Conservation (phyloP, 768 basidiomycete species). For the Mycena rosella region DNA sequence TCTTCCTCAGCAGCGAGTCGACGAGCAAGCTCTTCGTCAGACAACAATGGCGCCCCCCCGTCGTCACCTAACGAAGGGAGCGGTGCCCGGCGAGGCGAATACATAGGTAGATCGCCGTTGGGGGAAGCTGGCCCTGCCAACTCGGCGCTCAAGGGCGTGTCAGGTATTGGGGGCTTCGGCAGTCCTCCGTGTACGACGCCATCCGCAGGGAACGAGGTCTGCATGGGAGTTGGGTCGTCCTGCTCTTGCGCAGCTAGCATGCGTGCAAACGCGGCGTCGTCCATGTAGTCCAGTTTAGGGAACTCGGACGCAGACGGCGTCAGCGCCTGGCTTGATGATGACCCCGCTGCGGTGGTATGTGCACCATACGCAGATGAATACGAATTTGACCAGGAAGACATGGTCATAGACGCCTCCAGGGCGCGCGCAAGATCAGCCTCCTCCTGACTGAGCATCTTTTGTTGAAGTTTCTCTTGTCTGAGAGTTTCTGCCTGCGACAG, state of each 20-base stretch:
- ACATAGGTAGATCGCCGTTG: conserved; percentile 14
- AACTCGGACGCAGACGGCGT: conserved; percentile 9
- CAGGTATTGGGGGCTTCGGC: neutral
- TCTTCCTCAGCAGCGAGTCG: conserved; percentile 39
- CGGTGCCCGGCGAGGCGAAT: conserved; percentile 12
- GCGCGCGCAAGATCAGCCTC: conserved; percentile 78
- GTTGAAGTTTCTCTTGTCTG: conserved; percentile 43
- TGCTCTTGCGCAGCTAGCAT: conserved; percentile 30
- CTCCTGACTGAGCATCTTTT: conserved; percentile 59
- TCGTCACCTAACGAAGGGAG: conserved; percentile 16
- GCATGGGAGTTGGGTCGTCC: conserved; percentile 29
- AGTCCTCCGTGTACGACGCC: neutral
- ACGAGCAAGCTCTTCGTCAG: conserved; percentile 47
- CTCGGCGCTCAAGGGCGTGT: no score
- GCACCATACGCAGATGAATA: conserved; percentile 32
- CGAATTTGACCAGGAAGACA: conserved; percentile 23
- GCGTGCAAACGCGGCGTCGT: conserved; percentile 34
- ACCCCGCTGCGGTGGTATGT: conserved; percentile 36
- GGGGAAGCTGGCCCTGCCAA: neutral
- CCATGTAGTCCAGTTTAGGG: conserved; percentile 25
- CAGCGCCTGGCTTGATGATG: conserved; percentile 37
- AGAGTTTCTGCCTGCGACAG: conserved; percentile 60
- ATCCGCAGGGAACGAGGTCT: conserved; percentile 23
- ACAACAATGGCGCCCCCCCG: conserved; percentile 40
- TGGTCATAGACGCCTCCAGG: conserved; percentile 63